These are phyloP conservation scores for Hypoxylon perforatum DNA, from an alignment of 495 filamentous ascomycete species.

Conservation along the genomic window DNA sequence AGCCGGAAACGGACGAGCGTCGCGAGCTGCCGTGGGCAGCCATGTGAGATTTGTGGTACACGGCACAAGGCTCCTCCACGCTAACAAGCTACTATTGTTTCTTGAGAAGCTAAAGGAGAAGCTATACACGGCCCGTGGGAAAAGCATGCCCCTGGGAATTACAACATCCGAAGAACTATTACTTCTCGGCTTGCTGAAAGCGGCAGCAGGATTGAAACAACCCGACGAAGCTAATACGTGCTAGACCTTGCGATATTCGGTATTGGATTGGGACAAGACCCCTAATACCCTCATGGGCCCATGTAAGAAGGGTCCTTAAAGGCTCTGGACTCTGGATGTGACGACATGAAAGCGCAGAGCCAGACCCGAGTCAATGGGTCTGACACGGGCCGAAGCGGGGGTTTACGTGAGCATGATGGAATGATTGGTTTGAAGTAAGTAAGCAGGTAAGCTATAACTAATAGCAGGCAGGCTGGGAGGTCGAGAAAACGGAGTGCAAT, in stretches of 20 bases:
- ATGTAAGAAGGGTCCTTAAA: conserved; percentile 20
- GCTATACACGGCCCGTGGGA: background rate
- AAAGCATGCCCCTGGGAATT: background rate
- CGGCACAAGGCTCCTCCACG: conserved; percentile 2
- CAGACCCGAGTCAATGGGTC: conserved; percentile 26
- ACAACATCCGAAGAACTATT: background rate
- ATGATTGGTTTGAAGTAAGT: background rate
- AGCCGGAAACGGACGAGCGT: conserved; percentile 19
- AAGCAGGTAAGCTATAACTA: conserved; percentile 12
- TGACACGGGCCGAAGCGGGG: conserved; percentile 33
- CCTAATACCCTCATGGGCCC: conserved; percentile 1
- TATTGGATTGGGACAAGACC: background rate
- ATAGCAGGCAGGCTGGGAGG: conserved; percentile 5
- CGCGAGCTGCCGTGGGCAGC: background rate
- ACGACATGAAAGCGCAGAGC: conserved; percentile 8
- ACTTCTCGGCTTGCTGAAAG: background rate
- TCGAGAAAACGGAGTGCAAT: conserved; percentile 2
- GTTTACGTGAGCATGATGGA: conserved; percentile 33
- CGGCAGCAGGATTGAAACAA: background rate
- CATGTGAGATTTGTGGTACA: conserved; percentile 9
- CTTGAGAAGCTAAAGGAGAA: conserved; percentile 5
- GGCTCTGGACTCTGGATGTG: background rate
- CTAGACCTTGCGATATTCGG: background rate
- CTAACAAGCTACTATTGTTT: conserved; percentile 5
- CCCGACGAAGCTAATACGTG: background rate